These are phyloP conservation scores for Centella asiatica DNA, from an alignment of 129 eudicot species.

Conservation along the genomic window DNA sequence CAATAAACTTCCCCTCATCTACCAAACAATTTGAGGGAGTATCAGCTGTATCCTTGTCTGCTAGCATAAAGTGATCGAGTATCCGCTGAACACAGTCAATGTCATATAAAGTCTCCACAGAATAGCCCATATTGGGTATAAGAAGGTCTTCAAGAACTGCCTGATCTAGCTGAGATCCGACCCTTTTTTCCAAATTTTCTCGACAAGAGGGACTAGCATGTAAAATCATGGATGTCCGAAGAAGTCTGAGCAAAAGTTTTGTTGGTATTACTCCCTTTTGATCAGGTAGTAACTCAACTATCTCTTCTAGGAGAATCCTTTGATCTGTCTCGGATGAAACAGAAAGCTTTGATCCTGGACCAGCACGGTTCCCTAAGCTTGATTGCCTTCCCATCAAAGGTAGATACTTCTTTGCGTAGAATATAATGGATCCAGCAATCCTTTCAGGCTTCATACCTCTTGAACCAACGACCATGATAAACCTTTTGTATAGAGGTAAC, in stretches of 20 bases:
- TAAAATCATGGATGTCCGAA: constrained; percentile 49
- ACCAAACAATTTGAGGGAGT: constrained; percentile 28
- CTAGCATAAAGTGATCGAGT: constrained; percentile 52
- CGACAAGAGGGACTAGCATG: constrained; percentile 37
- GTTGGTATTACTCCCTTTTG: constrained; percentile 47
- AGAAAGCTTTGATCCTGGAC: background rate
- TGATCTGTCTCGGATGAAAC: constrained; percentile 43
- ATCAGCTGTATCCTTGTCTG: constrained; percentile 27
- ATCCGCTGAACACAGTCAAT: constrained; percentile 71
- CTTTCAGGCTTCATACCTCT: constrained; percentile 48
- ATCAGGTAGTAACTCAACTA: constrained; percentile 46
- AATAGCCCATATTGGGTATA: constrained; percentile 57
- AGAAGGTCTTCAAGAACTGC: constrained; percentile 55
- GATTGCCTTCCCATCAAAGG: constrained; percentile 47
- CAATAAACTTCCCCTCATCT: constrained; percentile 41
- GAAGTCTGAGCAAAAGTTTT: constrained; percentile 48
- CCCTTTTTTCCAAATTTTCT: constrained; percentile 40
- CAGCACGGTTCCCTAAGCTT: constrained; percentile 22
- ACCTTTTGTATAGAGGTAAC: constrained; percentile 44
- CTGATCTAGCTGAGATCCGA: constrained; percentile 55
- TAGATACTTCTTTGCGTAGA: constrained; percentile 54
- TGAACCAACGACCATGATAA: constrained; percentile 40
- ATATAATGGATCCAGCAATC: constrained; percentile 57
- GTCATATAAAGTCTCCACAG: constrained; percentile 65
- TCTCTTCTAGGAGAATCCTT: constrained; percentile 51